These are phyloP conservation scores for Casaregolazyma lundiana DNA, from an alignment of 1,139 yeast species.

Conservation along the genomic window DNA sequence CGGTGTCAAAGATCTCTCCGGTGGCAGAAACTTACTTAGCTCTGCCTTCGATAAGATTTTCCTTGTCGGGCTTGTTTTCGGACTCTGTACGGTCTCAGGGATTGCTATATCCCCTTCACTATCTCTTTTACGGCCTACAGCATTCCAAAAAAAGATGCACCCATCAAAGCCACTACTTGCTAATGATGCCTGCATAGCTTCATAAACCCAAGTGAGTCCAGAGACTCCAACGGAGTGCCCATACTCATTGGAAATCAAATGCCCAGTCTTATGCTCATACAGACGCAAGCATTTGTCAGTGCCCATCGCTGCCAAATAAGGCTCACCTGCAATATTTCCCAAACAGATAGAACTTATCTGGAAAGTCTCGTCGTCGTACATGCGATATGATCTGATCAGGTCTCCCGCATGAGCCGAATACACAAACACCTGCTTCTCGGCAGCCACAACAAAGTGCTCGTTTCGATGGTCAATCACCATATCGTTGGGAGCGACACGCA, in stretches of 20 bases:
- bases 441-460: constrained; percentile 45
- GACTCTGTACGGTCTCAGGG: neutral
- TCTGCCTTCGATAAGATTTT: constrained; percentile 26
- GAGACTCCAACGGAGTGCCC: constrained; percentile 61
- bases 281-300: constrained; percentile 55
- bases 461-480: constrained; percentile 27
- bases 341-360: constrained; percentile 26
- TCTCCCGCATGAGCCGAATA: constrained; percentile 41
- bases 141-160: constrained; percentile 28
- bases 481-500: constrained; percentile 47
- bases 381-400: constrained; percentile 39
- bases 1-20: constrained; percentile 3
- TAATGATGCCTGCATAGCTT: constrained; percentile 23
- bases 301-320: constrained; percentile 41
- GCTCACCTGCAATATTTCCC: constrained; percentile 11
- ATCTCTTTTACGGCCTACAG: neutral
- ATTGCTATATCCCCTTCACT: neutral
- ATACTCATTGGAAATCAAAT: constrained; percentile 49
- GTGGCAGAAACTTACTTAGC: constrained; percentile 20
- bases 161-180: constrained; percentile 30
- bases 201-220: constrained; percentile 35
- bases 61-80: constrained; percentile 18
- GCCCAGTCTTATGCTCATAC: constrained; percentile 45
- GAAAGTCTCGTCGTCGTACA: constrained; percentile 30
- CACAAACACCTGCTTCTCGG: constrained; percentile 46